These are phyloP conservation scores for Septoria petroselini DNA, from an alignment of 2,329 filamentous ascomycete species.

Conservation along the genomic window DNA sequence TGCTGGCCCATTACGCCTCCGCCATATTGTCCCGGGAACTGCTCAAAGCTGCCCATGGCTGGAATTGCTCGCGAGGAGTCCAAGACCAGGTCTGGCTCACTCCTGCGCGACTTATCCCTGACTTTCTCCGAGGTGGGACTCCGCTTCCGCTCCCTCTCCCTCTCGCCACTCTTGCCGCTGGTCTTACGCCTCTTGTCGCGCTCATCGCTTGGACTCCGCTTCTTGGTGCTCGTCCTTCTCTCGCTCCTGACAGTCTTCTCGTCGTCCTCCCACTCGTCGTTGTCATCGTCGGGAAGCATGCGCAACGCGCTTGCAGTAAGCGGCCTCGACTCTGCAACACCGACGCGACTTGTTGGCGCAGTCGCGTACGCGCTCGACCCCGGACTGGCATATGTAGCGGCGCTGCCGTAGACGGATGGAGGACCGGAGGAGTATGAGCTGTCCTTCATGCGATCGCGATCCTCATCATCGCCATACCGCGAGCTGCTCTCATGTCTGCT, in stretches of 20 bases:
- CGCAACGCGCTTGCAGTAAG: conserved; percentile 39
- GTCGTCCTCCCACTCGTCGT: conserved; percentile 34
- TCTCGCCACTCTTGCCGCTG: conserved; percentile 25
- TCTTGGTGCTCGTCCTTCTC: conserved; percentile 27
- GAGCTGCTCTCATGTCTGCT: conserved; percentile 10
- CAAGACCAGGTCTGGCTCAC: conserved; percentile 19
- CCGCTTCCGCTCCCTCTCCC: conserved; percentile 34
- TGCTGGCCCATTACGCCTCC: conserved; percentile 22
- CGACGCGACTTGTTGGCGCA: conserved; percentile 32
- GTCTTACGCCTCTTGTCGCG: conserved; percentile 32
- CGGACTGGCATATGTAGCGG: conserved; percentile 13
- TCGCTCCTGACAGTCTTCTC: conserved; percentile 33
- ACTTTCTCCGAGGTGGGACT: conserved; percentile 21
- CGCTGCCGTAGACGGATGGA: conserved; percentile 10
- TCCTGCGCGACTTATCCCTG: conserved; percentile 22
- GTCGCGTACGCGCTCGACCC: conserved; percentile 36
- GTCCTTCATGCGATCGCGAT: conserved; percentile 17
- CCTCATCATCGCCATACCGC: conserved; percentile 22
- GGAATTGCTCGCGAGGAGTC: conserved; percentile 30
- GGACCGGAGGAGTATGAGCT: conserved; percentile 1
- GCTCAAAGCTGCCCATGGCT: conserved; percentile 33
- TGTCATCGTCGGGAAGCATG: conserved; percentile 34
- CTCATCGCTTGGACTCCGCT: conserved; percentile 25
- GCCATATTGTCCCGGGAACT: conserved; percentile 35
- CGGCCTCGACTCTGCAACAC: conserved; percentile 23